Conservation (phyloP, 108 stramenopile genomes). For the Fragilariopsis cylindrus region DNA sequence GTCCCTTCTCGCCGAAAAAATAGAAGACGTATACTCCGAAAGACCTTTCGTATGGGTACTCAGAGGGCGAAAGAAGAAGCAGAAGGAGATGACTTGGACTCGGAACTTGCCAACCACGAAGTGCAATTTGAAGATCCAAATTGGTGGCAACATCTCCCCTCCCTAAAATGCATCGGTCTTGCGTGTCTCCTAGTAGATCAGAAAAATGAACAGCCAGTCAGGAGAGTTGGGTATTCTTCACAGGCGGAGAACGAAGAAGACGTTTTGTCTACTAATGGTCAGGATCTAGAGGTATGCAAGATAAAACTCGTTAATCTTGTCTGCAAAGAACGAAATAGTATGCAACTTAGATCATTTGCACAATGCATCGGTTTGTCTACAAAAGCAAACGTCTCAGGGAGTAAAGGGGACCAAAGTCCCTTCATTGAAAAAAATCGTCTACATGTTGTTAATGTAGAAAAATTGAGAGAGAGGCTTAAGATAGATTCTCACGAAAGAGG, state of each 20-base stretch:
- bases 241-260: background rate
- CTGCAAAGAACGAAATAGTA: slow-evolving; percentile 56
- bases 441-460: slow-evolving; percentile 53
- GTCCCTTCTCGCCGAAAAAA: slow-evolving; percentile 25
- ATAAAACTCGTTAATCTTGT: slow-evolving; percentile 35
- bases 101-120: slow-evolving; percentile 37
- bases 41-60: slow-evolving; percentile 8
- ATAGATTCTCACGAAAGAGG: slow-evolving; percentile 79
- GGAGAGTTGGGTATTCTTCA: background rate
- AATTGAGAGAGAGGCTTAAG: slow-evolving; percentile 59
- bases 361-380: slow-evolving; percentile 80
- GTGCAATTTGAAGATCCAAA: slow-evolving; percentile 91
- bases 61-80: slow-evolving; percentile 19
- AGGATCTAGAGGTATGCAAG: slow-evolving; percentile 26
- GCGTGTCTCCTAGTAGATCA: slow-evolving; percentile 64
- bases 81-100: slow-evolving; percentile 3
- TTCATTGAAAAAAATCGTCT: slow-evolving; percentile 60
- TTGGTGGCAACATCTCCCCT: slow-evolving; percentile 88
- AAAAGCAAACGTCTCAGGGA: slow-evolving; percentile 42
- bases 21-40: slow-evolving; percentile 30
- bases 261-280: background rate
- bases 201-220: slow-evolving; percentile 26
- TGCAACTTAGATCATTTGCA: slow-evolving; percentile 60
- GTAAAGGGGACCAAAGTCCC: slow-evolving; percentile 55
- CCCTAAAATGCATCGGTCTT: slow-evolving; percentile 87